These are phyloP conservation scores for Podila horticola DNA, from an alignment of 192 early-diverging fungal species.

Conservation along the genomic window DNA sequence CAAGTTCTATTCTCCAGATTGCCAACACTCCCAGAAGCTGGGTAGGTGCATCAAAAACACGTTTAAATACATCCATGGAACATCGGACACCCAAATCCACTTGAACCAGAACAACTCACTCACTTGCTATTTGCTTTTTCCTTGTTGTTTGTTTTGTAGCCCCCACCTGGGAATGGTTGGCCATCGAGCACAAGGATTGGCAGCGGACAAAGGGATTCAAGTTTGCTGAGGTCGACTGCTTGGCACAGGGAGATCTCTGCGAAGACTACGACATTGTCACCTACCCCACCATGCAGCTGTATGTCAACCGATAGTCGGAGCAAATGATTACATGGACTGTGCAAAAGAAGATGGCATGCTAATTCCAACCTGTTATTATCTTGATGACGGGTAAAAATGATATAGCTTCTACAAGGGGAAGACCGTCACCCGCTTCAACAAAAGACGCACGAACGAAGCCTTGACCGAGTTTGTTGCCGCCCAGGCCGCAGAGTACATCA, in stretches of 20 bases:
- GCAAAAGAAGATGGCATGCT: background rate
- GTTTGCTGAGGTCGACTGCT: conserved; percentile 78
- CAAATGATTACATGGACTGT: background rate
- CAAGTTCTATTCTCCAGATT: conserved; percentile 92
- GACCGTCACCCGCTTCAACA: conserved; percentile 18
- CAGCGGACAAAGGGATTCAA: conserved; percentile 57
- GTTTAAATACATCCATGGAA: background rate
- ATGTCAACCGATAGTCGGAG: background rate
- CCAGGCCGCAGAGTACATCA: conserved; percentile 25
- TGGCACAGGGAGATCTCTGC: conserved; percentile 40
- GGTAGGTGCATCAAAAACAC: conserved; percentile 35
- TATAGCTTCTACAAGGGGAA: conserved; percentile 42
- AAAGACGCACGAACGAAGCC: conserved; percentile 3
- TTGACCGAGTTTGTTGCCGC: conserved; percentile 19
- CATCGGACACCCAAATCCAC: too few relatives aligned
- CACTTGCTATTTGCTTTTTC: background rate
- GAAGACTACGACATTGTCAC: conserved; percentile 37
- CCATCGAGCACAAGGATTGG: conserved; percentile 54
- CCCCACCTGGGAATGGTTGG: conserved; percentile 57
- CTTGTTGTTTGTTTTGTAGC: conserved; percentile 24
- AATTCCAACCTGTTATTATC: background rate
- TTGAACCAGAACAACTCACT: background rate
- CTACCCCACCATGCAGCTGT: conserved; percentile 45
- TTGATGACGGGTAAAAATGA: too few relatives aligned
- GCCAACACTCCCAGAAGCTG: conserved; percentile 85